Evolutionary conservation across 2,329 filamentous ascomycete genomes (phyloP).

Genomic region (Botrytis paeoniae): DNA sequence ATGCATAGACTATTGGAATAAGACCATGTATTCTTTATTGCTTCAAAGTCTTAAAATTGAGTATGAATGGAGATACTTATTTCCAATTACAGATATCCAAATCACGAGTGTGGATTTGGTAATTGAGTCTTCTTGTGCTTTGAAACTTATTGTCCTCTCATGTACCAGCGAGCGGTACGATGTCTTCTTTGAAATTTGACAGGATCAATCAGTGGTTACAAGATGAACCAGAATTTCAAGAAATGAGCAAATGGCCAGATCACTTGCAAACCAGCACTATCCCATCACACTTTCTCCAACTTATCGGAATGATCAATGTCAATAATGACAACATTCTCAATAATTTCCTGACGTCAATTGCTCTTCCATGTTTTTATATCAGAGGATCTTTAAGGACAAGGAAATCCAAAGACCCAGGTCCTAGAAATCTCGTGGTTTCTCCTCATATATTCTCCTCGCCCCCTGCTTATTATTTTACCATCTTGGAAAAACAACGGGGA

Average conservation of each 20-base stretch:
- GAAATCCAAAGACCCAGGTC: not conserved
- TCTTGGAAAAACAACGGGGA: constrained; percentile 6
- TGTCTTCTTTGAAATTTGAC: not conserved
- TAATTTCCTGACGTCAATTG: constrained; percentile 10
- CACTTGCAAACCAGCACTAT: not conserved
- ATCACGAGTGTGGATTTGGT: not conserved
- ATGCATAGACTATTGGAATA: not conserved
- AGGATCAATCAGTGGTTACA: not conserved
- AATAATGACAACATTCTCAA: not conserved
- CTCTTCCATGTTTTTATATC: not conserved
- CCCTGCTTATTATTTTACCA: not conserved
- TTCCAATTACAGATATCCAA: not conserved
- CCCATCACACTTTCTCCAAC: not conserved
- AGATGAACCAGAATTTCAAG: not conserved
- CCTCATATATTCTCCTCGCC: not conserved
- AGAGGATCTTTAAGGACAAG: not conserved
- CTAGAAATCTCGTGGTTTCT: not conserved
- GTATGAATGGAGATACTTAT: not conserved
- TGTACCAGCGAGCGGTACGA: not conserved
- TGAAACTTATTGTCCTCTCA: not conserved
- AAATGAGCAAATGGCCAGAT: not conserved
- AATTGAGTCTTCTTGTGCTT: not conserved
- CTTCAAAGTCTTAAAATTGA: not conserved
- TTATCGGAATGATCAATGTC: not conserved
- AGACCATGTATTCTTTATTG: not conserved